Evolutionary conservation across 345 rosid species (phyloP).

Genomic region (Eucalyptus marginata): DNA sequence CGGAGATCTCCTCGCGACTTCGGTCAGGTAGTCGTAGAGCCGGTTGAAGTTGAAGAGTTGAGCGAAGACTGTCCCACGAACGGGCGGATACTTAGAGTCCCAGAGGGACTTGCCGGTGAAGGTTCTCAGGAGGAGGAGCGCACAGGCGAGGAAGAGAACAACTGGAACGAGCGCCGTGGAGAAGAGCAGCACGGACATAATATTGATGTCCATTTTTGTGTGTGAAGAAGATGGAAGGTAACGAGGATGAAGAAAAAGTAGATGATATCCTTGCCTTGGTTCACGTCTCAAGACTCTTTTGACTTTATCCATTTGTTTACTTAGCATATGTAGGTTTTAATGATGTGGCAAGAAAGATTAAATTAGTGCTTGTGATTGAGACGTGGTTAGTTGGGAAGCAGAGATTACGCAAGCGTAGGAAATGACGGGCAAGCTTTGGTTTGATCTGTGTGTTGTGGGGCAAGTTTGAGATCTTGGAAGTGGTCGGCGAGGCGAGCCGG

Average conservation of each 20-base stretch:
- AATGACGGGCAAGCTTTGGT: background rate
- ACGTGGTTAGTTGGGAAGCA: background rate
- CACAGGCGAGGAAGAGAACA: background rate
- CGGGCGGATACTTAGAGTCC: constrained; percentile 32
- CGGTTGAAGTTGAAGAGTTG: constrained; percentile 25
- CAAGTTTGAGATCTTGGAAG: background rate
- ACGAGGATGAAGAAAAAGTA: background rate
- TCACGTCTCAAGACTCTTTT: background rate
- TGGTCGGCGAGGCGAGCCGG: background rate
- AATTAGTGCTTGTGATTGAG: background rate
- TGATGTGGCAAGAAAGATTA: background rate
- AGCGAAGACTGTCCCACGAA: constrained; percentile 33
- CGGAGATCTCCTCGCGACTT: constrained; percentile 18
- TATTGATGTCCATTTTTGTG: background rate
- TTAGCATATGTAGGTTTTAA: background rate
- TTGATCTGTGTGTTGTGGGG: background rate
- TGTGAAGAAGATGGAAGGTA: background rate
- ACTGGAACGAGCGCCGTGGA: background rate
- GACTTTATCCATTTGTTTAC: background rate
- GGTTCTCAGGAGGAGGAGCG: constrained; percentile 10
- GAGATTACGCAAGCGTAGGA: background rate
- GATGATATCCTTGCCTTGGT: background rate
- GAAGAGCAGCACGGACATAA: constrained; percentile 3
- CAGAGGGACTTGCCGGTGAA: constrained; percentile 36
- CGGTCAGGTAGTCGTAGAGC: constrained; percentile 41